Evolutionary conservation across 441 rosid genomes (phyloP), one percentile per base, ranked within the genome.

Genomic region (Croton laevigatus): DNA sequence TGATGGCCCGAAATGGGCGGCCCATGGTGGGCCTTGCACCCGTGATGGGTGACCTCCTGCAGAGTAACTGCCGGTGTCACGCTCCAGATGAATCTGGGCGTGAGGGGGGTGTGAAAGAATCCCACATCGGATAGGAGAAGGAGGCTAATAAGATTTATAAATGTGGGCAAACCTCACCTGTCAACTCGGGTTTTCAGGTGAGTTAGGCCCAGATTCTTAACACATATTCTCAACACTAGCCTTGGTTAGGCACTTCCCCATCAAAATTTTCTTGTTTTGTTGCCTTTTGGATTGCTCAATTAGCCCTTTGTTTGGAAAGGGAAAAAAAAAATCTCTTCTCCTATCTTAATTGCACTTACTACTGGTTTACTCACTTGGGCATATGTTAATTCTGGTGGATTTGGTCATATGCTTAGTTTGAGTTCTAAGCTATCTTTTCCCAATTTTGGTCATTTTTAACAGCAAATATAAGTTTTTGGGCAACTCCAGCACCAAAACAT

Each of bases 391-490:
- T 93, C 97, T 6, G 87, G 88, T 65, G 98, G 97, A 8, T 90
- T 94, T 8, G 83, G 86, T 1, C 81, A 89, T 75, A 88, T 91
- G 97, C 84, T 91, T 17, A 77, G 90, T 32, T 54, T 88, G 62
- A 81, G 95, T 5, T 87, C 97, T 54, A 86, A 73, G 78, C 81
- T 94, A 40, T 76, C 95, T 22, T 37, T 12, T 65, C 90, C 4
- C 81, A 94, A 70, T 91, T 94, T 72, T 91, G 98, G 98, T 73
- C 89, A 23, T 86, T 94, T 16, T 80, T 94, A 20, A 91, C 97
- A 3, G 98, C 98, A 11, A 94, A 94, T 78, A 89, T 91, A 68
- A 94, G 97, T 70, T 94, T 94, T 51, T 94, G 98, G 98, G 93
- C 92, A 8, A 88, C 97, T 42, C 74, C 91, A n/a, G 97, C 97